Evolutionary conservation across 2,329 filamentous ascomycete species (phyloP).

Genomic region (Hypoxylon sp.): DNA sequence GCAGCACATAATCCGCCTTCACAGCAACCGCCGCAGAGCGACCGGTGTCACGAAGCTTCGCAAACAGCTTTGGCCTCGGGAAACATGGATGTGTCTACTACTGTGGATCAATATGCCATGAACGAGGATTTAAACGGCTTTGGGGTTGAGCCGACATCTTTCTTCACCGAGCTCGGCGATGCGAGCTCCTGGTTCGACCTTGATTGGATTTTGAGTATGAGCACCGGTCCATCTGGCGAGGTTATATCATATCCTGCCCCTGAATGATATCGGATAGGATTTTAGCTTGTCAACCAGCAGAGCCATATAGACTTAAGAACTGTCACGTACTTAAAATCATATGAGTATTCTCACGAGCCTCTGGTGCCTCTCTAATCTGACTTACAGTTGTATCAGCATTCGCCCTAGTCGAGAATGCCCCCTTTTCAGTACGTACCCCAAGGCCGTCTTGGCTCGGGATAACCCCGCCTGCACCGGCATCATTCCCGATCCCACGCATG

Average conservation of each 20-base stretch:
- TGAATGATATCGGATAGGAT: background rate
- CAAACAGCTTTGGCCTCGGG: background rate
- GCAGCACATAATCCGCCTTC: background rate
- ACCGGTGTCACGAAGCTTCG: background rate
- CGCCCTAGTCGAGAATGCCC: background rate
- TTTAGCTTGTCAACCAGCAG: too few species aligned
- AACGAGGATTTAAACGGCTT: conserved; percentile 5
- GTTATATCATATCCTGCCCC: conserved; percentile 8
- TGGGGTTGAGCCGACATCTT: conserved; percentile 16
- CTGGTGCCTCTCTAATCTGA: too few species aligned
- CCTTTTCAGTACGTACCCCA: background rate
- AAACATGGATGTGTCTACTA: background rate
- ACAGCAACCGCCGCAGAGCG: background rate
- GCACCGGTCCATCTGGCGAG: conserved; percentile 17
- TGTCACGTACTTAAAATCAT: too few species aligned
- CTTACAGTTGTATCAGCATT: background rate
- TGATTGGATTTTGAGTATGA: conserved; percentile 34
- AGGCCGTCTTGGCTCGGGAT: conserved; percentile 1
- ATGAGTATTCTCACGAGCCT: too few species aligned
- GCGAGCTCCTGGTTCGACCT: conserved; percentile 42
- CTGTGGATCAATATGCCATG: background rate
- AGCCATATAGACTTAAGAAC: too few species aligned
- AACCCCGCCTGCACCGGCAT: conserved; percentile 1
- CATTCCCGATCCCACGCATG: background rate
- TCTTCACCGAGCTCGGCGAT: conserved; percentile 40